Percentiles rank a stretch among this genome's conserved stretches.
phyloP scores from a whole-genome alignment of 768 basidiomycete genomes.

The Kwoniella botswanensis region DNA sequence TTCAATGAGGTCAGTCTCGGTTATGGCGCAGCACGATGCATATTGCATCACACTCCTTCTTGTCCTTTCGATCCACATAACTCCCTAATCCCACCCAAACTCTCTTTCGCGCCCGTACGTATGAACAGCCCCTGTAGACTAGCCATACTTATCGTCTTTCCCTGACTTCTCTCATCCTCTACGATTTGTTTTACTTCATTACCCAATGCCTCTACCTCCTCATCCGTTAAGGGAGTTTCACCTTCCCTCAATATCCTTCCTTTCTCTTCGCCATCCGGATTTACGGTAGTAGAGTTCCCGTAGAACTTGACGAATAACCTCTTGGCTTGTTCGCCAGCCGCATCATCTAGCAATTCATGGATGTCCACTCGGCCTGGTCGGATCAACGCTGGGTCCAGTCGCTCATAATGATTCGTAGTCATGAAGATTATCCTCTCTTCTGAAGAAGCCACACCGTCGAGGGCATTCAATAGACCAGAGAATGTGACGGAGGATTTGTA shows the following conservation, averaged over 20 bases:
- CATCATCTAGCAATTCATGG: slow-evolving; percentile 80
- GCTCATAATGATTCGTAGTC: slow-evolving; percentile 95
- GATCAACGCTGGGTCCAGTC: slow-evolving; percentile 90
- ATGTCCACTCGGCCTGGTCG: slow-evolving; percentile 95
- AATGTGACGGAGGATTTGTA: slow-evolving; percentile 96
- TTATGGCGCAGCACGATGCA: not conserved
- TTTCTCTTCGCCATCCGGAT: slow-evolving; percentile 51
- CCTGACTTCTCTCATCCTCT: slow-evolving; percentile 63
- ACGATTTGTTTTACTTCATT: slow-evolving; percentile 66
- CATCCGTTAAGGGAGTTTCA: slow-evolving; percentile 50
- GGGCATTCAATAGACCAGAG: slow-evolving; percentile 93
- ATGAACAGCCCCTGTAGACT: slow-evolving; percentile 95
- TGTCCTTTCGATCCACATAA: slow-evolving; percentile 11
- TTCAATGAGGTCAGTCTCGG: not conserved
- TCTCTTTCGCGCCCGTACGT: slow-evolving; percentile 68
- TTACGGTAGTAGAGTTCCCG: slow-evolving; percentile 60
- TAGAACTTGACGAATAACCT: slow-evolving; percentile 85
- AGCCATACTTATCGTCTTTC: slow-evolving; percentile 86
- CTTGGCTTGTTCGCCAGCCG: slow-evolving; percentile 77
- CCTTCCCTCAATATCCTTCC: slow-evolving; percentile 33
- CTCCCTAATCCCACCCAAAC: slow-evolving; percentile 25
- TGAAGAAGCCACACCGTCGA: slow-evolving; percentile 96
- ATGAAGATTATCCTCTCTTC: slow-evolving; percentile 98
- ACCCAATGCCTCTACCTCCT: slow-evolving; percentile 63
- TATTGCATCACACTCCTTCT: not conserved